A percentile compares a stretch with the other conserved stretches of the same genome.
Evolutionary conservation across 768 basidiomycete genomes (phyloP).

Genomic region (Gelatoporia subvermispora): DNA sequence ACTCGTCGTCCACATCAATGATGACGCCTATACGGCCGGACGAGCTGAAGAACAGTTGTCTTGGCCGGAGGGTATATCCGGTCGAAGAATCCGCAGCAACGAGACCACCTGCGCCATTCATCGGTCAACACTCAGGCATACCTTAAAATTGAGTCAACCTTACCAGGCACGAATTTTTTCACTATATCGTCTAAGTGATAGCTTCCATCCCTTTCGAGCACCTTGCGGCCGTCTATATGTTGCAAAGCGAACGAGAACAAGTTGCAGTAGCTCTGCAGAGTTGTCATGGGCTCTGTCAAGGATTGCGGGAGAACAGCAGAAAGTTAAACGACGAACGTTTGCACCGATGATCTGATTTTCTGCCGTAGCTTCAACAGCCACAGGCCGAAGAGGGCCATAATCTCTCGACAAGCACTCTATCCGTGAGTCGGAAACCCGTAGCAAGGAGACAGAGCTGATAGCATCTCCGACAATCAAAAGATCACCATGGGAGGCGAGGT

Average conservation of each 20-base stretch:
- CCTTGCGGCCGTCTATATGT: constrained; percentile 34
- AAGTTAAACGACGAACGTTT: constrained; percentile 54
- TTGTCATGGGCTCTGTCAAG: not conserved
- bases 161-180: constrained; percentile 70
- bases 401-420: constrained; percentile 53
- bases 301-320: not conserved
- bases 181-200: constrained; percentile 77
- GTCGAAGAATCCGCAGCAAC: constrained; percentile 39
- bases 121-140: not conserved
- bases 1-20: constrained; percentile 49
- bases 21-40: constrained; percentile 77
- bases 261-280: constrained; percentile 56
- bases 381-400: constrained; percentile 71
- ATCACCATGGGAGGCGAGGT: constrained; percentile 51
- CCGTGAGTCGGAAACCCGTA: constrained; percentile 47
- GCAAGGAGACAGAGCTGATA: constrained; percentile 70
- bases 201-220: constrained; percentile 60
- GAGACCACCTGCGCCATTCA: constrained; percentile 45
- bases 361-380: constrained; percentile 55
- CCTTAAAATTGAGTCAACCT: constrained; percentile 4
- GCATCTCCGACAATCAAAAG: constrained; percentile 73
- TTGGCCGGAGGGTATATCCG: constrained; percentile 41
- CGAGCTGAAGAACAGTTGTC: constrained; percentile 71
- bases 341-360: constrained; percentile 60
- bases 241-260: constrained; percentile 58